Percentiles rank a stretch among this genome's conserved stretches.
Evolutionary conservation across 768 basidiomycete species (phyloP).

Genomic region (Scleroderma bovista): DNA sequence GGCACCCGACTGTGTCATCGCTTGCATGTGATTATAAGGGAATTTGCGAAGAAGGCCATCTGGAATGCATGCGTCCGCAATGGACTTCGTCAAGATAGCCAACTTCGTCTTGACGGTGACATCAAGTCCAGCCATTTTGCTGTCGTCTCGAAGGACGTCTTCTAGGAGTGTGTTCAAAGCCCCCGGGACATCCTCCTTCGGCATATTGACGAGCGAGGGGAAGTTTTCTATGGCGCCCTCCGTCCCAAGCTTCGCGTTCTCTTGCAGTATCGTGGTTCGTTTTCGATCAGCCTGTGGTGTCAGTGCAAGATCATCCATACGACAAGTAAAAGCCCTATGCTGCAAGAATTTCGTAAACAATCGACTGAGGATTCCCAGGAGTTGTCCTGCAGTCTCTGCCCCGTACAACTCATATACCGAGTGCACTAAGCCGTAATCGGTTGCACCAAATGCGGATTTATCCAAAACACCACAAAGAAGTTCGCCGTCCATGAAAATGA

Average conservation of each 20-base stretch:
- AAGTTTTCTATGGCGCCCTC: slow-evolving; percentile 89
- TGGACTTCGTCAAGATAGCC: slow-evolving; percentile 81
- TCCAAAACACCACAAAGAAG: slow-evolving; percentile 91
- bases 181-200: slow-evolving; percentile 48
- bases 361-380: slow-evolving; percentile 89
- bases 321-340: slow-evolving; percentile 94
- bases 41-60: slow-evolving; percentile 85
- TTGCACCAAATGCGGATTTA: slow-evolving; percentile 95
- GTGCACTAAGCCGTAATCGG: slow-evolving; percentile 94
- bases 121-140: slow-evolving; percentile 96
- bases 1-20: slow-evolving; percentile 96
- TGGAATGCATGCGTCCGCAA: slow-evolving; percentile 86
- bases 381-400: slow-evolving; percentile 78
- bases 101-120: slow-evolving; percentile 84
- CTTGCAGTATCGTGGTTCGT: slow-evolving; percentile 61
- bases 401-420: slow-evolving; percentile 97
- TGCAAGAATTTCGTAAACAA: slow-evolving; percentile 97
- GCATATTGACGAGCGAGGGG: slow-evolving; percentile 57
- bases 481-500: slow-evolving; percentile 89
- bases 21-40: slow-evolving; percentile 98
- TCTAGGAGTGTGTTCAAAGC: slow-evolving; percentile 69
- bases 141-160: slow-evolving; percentile 91
- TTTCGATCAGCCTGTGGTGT: slow-evolving; percentile 74
- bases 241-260: slow-evolving; percentile 70
- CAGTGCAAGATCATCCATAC: slow-evolving; percentile 95